Percentiles rank a stretch among this genome's conserved stretches.
Conservation (phyloP, 192 early-diverging fungal genomes). For the Chytriomyces sp. region DNA sequence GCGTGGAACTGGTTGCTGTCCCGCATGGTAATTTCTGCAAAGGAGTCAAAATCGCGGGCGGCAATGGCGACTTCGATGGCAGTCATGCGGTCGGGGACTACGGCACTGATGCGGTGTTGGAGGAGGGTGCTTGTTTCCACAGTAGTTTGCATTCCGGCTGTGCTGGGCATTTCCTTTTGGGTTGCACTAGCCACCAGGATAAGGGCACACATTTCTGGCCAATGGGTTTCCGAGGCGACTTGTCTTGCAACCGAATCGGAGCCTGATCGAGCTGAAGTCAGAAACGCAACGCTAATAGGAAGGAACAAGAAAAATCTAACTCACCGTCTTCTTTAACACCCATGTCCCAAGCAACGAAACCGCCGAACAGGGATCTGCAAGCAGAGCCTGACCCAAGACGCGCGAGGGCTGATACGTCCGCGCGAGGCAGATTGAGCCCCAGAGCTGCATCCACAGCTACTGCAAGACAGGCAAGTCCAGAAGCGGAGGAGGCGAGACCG, state of each 20-base stretch:
- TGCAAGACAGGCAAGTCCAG: conserved; percentile 92
- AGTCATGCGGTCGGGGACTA: conserved; percentile 91
- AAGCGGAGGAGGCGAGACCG: conserved; percentile 95
- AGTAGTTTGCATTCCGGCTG: conserved; percentile 96
- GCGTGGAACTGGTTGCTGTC: conserved; percentile 99
- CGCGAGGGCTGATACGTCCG: conserved; percentile 86
- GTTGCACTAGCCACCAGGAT: conserved; percentile 92
- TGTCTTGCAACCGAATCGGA: conserved; percentile 79
- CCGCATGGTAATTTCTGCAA: conserved; percentile 94
- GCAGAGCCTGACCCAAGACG: conserved; percentile 96
- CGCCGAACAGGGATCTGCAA: conserved; percentile 95
- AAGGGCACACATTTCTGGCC: conserved; percentile 95
- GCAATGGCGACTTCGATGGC: conserved; percentile 87
- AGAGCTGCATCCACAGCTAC: conserved; percentile 65
- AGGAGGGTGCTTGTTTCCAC: conserved; percentile 91
- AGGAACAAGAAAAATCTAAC: conserved; percentile 53
- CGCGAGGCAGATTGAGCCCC: conserved; percentile 32
- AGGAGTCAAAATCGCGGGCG: conserved; percentile 80
- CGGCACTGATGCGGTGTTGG: conserved; percentile 75
- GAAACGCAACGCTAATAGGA: too few species aligned
- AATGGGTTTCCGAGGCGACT: conserved; percentile 88
- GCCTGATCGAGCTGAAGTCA: conserved; percentile 18
- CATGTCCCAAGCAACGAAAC: conserved; percentile 98
- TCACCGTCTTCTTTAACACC: conserved; percentile 70
- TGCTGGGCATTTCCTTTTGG: conserved; percentile 88